Conservation (phyloP, 2,329 filamentous ascomycete genomes). For the Chlorencoelia australis region DNA sequence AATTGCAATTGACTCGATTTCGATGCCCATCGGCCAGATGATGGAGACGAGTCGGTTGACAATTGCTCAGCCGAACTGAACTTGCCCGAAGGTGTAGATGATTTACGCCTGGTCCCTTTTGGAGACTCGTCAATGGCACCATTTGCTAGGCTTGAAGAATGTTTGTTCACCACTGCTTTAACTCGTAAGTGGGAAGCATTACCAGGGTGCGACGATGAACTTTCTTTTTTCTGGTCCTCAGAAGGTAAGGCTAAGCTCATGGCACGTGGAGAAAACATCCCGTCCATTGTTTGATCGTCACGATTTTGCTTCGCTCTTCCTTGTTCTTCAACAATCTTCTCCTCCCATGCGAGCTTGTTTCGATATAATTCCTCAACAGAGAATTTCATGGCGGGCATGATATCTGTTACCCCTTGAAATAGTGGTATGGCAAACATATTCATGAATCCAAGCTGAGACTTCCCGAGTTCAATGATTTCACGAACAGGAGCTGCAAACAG, state of each 20-base stretch:
- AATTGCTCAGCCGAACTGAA: conserved; percentile 7
- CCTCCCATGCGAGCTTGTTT: conserved; percentile 68
- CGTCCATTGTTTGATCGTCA: conserved; percentile 23
- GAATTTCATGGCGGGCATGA: conserved; percentile 78
- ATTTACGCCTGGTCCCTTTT: conserved; percentile 7
- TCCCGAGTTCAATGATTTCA: conserved; percentile 71
- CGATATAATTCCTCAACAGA: conserved; percentile 69
- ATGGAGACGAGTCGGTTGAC: conserved; percentile 10
- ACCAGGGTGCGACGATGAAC: conserved; percentile 3
- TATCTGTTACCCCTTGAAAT: conserved; percentile 77
- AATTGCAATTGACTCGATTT: conserved; percentile 27
- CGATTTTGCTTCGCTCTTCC: conserved; percentile 28
- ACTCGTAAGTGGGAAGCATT: conserved; percentile 14
- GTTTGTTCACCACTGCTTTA: conserved; percentile 18
- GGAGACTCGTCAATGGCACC: conserved; percentile 12
- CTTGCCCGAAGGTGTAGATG: conserved; percentile 10
- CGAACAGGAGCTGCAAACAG: conserved; percentile 78
- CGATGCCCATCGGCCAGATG: conserved; percentile 16
- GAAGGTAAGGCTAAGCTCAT: conserved; percentile 24
- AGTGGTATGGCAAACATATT: conserved; percentile 88
- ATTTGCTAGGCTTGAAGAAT: conserved; percentile 14
- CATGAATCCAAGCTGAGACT: conserved; percentile 92
- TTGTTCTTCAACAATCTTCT: conserved; percentile 54
- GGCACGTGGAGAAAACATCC: conserved; percentile 24
- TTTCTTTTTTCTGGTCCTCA: conserved; percentile 12